Conservation (phyloP, 2,329 filamentous ascomycete genomes). For the Microdochium trichocladiopsis region DNA sequence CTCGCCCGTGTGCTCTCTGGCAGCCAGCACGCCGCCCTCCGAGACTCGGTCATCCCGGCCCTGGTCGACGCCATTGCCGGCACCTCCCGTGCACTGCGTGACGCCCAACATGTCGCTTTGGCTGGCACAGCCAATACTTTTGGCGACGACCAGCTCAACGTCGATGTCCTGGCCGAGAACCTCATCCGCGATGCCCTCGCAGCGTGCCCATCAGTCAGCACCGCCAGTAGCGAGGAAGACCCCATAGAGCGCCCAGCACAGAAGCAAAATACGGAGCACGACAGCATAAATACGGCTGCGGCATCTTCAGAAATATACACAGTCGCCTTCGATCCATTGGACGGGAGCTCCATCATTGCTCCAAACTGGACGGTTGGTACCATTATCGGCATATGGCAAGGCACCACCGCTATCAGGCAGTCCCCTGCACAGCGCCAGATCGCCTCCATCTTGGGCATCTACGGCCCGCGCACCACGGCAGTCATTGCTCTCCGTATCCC, state of each 20-base stretch:
- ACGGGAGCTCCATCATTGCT: constrained; percentile 54
- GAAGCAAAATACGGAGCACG: constrained; percentile 2
- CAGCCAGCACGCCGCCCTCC: constrained; percentile 20
- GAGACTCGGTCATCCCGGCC: constrained; percentile 37
- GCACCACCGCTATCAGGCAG: constrained; percentile 33
- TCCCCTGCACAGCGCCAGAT: constrained; percentile 32
- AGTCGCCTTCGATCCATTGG: constrained; percentile 56
- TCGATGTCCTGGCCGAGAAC: constrained; percentile 45
- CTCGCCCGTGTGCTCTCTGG: neutral
- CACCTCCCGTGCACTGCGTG: constrained; percentile 36
- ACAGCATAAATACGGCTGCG: neutral
- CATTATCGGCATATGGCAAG: constrained; percentile 54
- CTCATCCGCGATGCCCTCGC: constrained; percentile 37
- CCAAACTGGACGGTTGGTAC: constrained; percentile 53
- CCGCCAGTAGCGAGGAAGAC: constrained; percentile 55
- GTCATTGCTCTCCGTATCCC: constrained; percentile 46
- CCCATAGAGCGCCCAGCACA: constrained; percentile 36
- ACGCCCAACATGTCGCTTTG: constrained; percentile 35
- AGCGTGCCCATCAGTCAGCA: constrained; percentile 34
- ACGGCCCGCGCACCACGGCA: constrained; percentile 48
- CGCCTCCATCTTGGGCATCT: constrained; percentile 43
- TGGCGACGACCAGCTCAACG: constrained; percentile 53
- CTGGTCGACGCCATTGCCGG: constrained; percentile 36
- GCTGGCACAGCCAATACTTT: constrained; percentile 47
- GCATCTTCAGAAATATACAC: constrained; percentile 40